Percentiles rank a stretch among this genome's conserved stretches.
These are phyloP conservation scores for Penicillium vulpinum DNA, from an alignment of 2,329 filamentous ascomycete genomes.

Conservation along the genomic window DNA sequence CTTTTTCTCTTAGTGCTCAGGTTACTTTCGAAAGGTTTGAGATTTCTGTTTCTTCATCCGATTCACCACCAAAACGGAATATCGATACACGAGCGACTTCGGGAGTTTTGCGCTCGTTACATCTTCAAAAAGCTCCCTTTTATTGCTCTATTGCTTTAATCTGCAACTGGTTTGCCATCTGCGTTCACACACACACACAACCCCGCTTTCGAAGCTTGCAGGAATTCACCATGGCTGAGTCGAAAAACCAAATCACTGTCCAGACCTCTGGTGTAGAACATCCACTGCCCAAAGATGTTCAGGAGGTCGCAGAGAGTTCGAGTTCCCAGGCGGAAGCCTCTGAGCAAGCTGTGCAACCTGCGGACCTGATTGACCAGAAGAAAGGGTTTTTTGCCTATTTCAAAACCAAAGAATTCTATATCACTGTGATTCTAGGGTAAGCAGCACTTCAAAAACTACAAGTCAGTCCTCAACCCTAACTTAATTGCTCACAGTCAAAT, in stretches of 20 bases:
- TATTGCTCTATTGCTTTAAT: not conserved
- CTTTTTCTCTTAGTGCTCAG: conserved; percentile 1
- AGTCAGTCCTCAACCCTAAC: not conserved
- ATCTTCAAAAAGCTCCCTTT: conserved; percentile 49
- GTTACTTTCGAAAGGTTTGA: not conserved
- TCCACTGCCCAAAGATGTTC: conserved; percentile 21
- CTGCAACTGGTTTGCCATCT: conserved; percentile 11
- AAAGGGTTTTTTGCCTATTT: conserved; percentile 67
- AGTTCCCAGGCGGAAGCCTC: conserved; percentile 16
- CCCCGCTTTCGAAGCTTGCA: conserved; percentile 15
- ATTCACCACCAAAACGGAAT: conserved; percentile 9
- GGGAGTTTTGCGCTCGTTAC: conserved; percentile 58
- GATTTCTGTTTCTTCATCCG: conserved; percentile 6
- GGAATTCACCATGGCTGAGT: conserved; percentile 28
- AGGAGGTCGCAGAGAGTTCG: conserved; percentile 14
- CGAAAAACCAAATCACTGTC: conserved; percentile 26
- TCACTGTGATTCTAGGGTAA: conserved; percentile 73
- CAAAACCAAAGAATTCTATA: conserved; percentile 82
- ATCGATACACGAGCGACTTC: conserved; percentile 53
- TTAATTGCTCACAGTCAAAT: conserved; percentile 59
- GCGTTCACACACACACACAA: not conserved
- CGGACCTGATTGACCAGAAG: conserved; percentile 46
- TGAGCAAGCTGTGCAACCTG: conserved; percentile 21
- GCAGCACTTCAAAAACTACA: conserved; percentile 20
- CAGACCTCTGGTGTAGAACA: conserved; percentile 20